Percentiles rank a stretch among this genome's conserved stretches.
These are phyloP conservation scores for Brachypodium distachyon DNA, from an alignment of 202 grass and related monocot species.

Conservation along the genomic window DNA sequence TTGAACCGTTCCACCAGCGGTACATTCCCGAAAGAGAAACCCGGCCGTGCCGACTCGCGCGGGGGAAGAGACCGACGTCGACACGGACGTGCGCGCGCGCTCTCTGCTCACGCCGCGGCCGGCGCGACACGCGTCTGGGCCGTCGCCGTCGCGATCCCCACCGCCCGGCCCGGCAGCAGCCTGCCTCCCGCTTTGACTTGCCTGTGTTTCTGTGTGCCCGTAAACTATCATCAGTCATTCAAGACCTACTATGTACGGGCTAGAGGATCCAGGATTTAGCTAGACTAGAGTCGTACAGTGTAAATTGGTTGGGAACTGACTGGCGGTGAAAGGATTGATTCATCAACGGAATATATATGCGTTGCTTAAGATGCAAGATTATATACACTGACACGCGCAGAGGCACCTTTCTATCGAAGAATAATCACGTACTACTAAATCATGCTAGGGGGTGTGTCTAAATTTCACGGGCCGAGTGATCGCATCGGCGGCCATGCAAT, in stretches of 20 bases:
- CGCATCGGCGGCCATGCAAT: conserved; percentile 7
- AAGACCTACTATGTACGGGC: too few relatives aligned
- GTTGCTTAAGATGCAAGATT: neutral
- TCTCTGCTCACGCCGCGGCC: neutral
- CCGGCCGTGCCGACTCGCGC: neutral
- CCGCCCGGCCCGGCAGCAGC: neutral
- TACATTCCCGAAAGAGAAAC: neutral
- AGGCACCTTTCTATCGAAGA: neutral
- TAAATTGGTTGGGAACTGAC: too few relatives aligned
- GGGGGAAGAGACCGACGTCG: neutral
- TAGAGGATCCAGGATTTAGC: too few relatives aligned
- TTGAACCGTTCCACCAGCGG: neutral
- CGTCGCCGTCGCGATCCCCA: neutral
- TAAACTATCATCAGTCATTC: too few relatives aligned
- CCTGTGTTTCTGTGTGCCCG: neutral
- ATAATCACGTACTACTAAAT: neutral
- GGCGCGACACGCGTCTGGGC: neutral
- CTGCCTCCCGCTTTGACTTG: conserved; percentile 9
- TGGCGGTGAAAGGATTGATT: neutral
- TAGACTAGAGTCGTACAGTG: too few relatives aligned
- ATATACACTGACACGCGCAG: neutral
- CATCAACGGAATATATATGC: neutral
- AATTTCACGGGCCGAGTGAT: neutral
- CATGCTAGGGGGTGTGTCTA: neutral
- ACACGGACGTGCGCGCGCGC: neutral